A percentile compares a stretch with the other conserved stretches of the same genome.
These are phyloP conservation scores for Neonectria ditissima DNA, from an alignment of 2,329 filamentous ascomycete genomes.

Conservation along the genomic window DNA sequence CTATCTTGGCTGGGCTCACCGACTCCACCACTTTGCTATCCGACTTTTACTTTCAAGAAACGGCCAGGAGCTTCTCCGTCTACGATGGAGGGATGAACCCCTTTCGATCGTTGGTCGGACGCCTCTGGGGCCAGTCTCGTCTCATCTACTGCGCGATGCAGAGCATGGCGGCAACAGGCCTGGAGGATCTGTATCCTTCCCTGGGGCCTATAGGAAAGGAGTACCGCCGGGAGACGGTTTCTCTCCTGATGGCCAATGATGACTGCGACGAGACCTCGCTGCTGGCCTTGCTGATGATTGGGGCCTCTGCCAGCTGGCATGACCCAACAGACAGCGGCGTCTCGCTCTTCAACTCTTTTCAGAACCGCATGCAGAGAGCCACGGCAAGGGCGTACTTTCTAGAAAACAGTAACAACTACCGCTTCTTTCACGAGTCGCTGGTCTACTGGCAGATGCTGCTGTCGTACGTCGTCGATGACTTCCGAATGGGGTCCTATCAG, in stretches of 20 bases:
- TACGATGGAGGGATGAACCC: constrained; percentile 31
- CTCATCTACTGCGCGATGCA: constrained; percentile 27
- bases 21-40: constrained; percentile 22
- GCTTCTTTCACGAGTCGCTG: constrained; percentile 29
- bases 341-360: constrained; percentile 28
- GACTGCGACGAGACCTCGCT: constrained; percentile 25
- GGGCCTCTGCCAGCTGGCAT: constrained; percentile 28
- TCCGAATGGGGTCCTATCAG: constrained; percentile 13
- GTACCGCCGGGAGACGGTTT: constrained; percentile 18
- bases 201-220: constrained; percentile 25
- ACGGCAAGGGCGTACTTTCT: constrained; percentile 8
- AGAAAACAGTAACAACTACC: constrained; percentile 20
- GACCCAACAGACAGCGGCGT: constrained; percentile 25
- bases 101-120: constrained; percentile 24
- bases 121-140: constrained; percentile 27
- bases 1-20: constrained; percentile 1
- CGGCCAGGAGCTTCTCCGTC: constrained; percentile 24
- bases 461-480: constrained; percentile 30
- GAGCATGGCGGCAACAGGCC: constrained; percentile 31
- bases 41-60: constrained; percentile 33
- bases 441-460: constrained; percentile 33
- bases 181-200: constrained; percentile 21
- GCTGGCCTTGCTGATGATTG: constrained; percentile 33
- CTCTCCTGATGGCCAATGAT: constrained; percentile 20
- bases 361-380: constrained; percentile 28